Evolutionary conservation across 768 basidiomycete genomes (phyloP), one percentile per base, ranked within the genome.

Genomic region (Phanerodontia chrysosporium): DNA sequence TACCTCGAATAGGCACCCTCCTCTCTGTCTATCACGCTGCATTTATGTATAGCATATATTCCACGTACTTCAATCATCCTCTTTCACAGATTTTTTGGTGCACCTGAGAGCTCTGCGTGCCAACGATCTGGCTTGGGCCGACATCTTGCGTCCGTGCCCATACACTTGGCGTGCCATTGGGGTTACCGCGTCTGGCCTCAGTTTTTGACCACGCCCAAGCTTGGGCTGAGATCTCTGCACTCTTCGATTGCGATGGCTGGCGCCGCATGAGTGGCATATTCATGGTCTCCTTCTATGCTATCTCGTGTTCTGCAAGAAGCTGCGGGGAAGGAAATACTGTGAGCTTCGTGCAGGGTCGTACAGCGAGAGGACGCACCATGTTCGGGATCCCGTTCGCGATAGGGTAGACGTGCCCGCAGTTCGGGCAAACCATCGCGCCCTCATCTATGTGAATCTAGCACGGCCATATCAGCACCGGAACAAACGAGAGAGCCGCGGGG

Each of bases 351-450:
- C 32, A 25, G n/a, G 10, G 25, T 21, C 44, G 49, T 54, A 24
- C 46, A 42, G 14, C 18, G 44, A n/a, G 46, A 14, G 45, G 18
- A 45, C 77, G 66, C 63, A 95, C 96, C 96, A 98, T 98, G 78
- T 98, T 98, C 6, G 96, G 95, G 62, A 99, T 98, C 13, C 95
- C 95, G 69, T 88, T 95, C 49, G 85, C 87, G 66, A 99, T 92
- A 25, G 87, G 86, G 67, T 97, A 98, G 18, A 85, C 78, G 65
- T 98, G 96, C 22, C 80, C 82, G 75, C 96, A 99, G 64, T 91
- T 93, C 24, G 90, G 89, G 72, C 96, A 98, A 30, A 87, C 82
- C 96, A 99, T 97, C 7, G 80, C 75, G 2, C 96, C 96, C 74
- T 97, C 94, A 65, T 92, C 85, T 13, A 98, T 79, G 64, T 96